Conservation (phyloP, 2,329 filamentous ascomycete species). For the Westerdykella sp. region DNA sequence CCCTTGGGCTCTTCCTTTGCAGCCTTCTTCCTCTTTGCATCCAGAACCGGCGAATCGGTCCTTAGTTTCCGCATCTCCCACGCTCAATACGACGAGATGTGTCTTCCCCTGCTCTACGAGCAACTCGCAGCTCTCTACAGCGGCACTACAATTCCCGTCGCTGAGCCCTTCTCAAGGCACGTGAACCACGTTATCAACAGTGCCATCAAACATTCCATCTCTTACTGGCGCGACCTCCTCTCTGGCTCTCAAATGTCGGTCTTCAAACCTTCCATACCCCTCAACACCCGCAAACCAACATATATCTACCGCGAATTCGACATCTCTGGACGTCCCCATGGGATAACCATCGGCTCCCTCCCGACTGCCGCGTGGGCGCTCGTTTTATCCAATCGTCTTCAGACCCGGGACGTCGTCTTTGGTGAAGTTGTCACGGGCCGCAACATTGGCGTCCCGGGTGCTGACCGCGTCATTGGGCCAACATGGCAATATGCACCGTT, state of each 20-base stretch:
- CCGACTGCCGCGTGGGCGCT: constrained; percentile 64
- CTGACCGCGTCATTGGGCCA: constrained; percentile 56
- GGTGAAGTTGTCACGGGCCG: constrained; percentile 62
- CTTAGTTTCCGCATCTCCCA: constrained; percentile 60
- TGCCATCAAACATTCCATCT: constrained; percentile 44
- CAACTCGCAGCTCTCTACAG: constrained; percentile 54
- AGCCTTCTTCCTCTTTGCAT: constrained; percentile 47
- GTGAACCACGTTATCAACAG: constrained; percentile 38
- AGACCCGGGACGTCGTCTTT: constrained; percentile 54
- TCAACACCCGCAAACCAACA: constrained; percentile 22
- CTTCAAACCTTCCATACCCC: constrained; percentile 28
- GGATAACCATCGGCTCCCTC: constrained; percentile 58
- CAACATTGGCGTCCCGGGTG: constrained; percentile 51
- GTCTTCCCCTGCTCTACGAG: constrained; percentile 54
- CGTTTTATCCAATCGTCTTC: constrained; percentile 52
- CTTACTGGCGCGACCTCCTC: constrained; percentile 58
- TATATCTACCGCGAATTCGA: constrained; percentile 31
- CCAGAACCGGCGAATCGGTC: constrained; percentile 47
- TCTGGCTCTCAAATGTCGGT: constrained; percentile 47
- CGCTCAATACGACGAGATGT: constrained; percentile 65
- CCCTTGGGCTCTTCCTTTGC: constrained; percentile 49
- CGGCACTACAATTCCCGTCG: constrained; percentile 21
- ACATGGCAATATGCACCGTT: constrained; percentile 64
- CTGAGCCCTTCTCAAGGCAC: constrained; percentile 44
- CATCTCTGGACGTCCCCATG: constrained; percentile 42